Percentiles rank a stretch among this genome's conserved stretches.
phyloP scores from a whole-genome alignment of 225 moss, liverwort and hornwort species.

The Rhytidiadelphus loreus region DNA sequence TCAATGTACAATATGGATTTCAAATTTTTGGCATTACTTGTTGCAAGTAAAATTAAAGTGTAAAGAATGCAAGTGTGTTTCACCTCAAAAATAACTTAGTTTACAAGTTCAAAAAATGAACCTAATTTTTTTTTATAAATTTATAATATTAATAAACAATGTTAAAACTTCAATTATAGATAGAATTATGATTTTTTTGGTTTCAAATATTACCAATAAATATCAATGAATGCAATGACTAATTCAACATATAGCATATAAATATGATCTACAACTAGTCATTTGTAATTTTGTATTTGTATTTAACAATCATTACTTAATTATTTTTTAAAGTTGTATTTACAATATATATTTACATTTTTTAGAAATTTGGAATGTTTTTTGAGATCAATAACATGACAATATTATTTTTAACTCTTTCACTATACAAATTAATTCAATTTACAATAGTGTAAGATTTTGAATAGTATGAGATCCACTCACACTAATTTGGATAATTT shows the following conservation, averaged over 20 bases:
- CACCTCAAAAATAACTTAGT: rapidly evolving
- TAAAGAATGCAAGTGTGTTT: background rate
- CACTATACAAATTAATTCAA: background rate
- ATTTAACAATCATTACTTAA: no score
- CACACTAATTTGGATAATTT: background rate
- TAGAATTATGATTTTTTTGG: background rate
- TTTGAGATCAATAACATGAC: background rate
- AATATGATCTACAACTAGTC: background rate
- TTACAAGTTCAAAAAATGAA: background rate
- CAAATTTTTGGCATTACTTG: rapidly evolving
- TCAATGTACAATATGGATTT: background rate
- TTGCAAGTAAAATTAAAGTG: no score
- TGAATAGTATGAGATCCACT: background rate
- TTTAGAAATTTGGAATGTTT: background rate
- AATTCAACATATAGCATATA: background rate
- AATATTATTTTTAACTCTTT: background rate
- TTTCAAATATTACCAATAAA: background rate
- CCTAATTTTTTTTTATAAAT: background rate
- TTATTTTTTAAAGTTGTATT: background rate
- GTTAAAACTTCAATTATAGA: no score
- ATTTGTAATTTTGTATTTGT: background rate
- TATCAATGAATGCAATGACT: background rate
- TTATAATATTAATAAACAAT: background rate
- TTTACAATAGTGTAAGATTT: rapidly evolving
- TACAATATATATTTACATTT: background rate